phyloP scores from a whole-genome alignment of 2,329 filamentous ascomycete species.

The Xylariaceae sp. region DNA sequence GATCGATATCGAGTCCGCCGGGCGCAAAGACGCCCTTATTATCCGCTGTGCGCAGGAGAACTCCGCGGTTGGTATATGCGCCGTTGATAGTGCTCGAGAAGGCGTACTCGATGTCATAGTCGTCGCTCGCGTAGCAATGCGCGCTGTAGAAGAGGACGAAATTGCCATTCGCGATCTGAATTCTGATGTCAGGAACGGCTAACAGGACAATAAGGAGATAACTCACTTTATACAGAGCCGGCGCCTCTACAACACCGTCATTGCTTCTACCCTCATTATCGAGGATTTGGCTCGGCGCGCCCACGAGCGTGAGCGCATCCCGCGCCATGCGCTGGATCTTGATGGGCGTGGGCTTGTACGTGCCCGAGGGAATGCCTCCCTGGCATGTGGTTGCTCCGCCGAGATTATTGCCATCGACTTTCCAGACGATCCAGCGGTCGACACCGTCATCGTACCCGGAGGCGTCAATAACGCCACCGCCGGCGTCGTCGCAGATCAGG shows the following conservation, averaged over 20 bases:
- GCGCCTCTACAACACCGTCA: constrained; percentile 31
- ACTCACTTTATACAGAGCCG: constrained; percentile 25
- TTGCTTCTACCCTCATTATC: constrained; percentile 29
- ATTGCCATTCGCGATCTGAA: constrained; percentile 21
- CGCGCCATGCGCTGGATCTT: constrained; percentile 29
- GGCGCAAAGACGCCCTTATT: constrained; percentile 29
- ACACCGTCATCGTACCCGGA: constrained; percentile 31
- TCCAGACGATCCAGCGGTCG: constrained; percentile 32
- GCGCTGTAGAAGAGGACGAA: constrained; percentile 32
- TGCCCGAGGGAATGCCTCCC: constrained; percentile 23
- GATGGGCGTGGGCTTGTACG: constrained; percentile 30
- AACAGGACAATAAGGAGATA: neutral
- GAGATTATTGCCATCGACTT: constrained; percentile 32
- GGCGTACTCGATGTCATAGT: constrained; percentile 33
- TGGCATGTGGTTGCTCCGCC: constrained; percentile 31
- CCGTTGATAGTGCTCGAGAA: constrained; percentile 31
- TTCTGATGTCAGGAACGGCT: neutral
- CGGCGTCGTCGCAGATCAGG: constrained; percentile 28
- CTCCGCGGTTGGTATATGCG: constrained; percentile 28
- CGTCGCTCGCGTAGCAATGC: constrained; percentile 32
- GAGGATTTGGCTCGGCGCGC: constrained; percentile 25
- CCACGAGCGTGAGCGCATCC: constrained; percentile 27
- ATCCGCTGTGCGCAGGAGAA: constrained; percentile 29
- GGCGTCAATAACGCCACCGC: constrained; percentile 31
- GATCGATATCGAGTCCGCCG: constrained; percentile 32